Evolutionary conservation across 2,329 filamentous ascomycete genomes (phyloP).

Genomic region (Eutypella sp.): DNA sequence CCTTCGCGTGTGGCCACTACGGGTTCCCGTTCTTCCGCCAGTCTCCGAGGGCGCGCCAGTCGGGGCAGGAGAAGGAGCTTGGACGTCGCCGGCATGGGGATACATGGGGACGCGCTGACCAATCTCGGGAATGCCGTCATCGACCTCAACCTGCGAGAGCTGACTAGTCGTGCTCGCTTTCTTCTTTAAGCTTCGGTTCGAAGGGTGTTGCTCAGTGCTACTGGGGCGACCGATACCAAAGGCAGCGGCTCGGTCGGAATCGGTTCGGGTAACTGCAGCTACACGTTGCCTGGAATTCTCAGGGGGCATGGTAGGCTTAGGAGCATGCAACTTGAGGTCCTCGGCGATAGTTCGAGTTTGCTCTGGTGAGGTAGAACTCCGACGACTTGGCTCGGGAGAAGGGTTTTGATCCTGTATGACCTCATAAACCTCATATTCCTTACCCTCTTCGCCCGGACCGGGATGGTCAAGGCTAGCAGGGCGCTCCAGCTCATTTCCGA

Average conservation of each 20-base stretch:
- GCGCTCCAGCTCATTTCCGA: slow-evolving; percentile 47
- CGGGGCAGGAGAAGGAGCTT: slow-evolving; percentile 81
- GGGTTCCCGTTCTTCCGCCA: slow-evolving; percentile 29
- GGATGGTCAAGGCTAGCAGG: slow-evolving; percentile 77
- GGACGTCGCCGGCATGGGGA: slow-evolving; percentile 86
- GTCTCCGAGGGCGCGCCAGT: slow-evolving; percentile 31
- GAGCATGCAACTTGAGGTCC: slow-evolving; percentile 82
- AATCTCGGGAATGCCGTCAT: slow-evolving; percentile 88
- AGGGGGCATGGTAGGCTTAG: slow-evolving; percentile 77
- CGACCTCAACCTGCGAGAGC: slow-evolving; percentile 57
- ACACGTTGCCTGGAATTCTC: slow-evolving; percentile 80
- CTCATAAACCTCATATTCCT: slow-evolving; percentile 76
- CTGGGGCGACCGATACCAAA: slow-evolving; percentile 72
- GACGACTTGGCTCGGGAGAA: slow-evolving; percentile 33
- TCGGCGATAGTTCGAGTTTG: slow-evolving; percentile 74
- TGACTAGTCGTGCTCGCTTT: slow-evolving; percentile 54
- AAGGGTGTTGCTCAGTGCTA: slow-evolving; percentile 45
- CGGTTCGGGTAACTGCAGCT: slow-evolving; percentile 79
- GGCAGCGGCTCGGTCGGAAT: slow-evolving; percentile 81
- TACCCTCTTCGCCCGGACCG: slow-evolving; percentile 82
- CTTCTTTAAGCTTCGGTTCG: slow-evolving; percentile 54
- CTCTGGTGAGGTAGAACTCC: slow-evolving; percentile 47
- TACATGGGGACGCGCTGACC: slow-evolving; percentile 93
- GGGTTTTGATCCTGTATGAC: slow-evolving; percentile 42
- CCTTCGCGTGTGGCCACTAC: slow-evolving; percentile 62